Evolutionary conservation across 139 green algal genomes (phyloP).

Genomic region (Pseudopediastrum boryanum): DNA sequence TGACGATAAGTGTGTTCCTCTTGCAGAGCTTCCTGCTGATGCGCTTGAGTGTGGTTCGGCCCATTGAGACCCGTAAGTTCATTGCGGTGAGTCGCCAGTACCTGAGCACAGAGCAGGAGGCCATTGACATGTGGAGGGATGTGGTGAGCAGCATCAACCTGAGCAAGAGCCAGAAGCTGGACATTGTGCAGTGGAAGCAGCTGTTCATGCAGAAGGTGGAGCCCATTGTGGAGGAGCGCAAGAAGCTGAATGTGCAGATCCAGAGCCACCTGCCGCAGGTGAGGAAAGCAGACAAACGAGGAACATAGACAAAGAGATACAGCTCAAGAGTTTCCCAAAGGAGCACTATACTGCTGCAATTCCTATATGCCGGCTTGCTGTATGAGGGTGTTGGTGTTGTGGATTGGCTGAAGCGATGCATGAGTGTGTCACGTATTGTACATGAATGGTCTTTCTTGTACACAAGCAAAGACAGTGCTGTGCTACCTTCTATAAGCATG

Average conservation of each 20-base stretch:
- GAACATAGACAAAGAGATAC: too few relatives aligned
- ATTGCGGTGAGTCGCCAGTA: constrained; percentile 64
- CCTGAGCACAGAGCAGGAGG: constrained; percentile 62
- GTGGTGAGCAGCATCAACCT: constrained; percentile 62
- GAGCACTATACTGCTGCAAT: too few relatives aligned
- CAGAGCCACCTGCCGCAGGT: constrained; percentile 64
- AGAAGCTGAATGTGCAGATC: constrained; percentile 68
- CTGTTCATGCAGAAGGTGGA: constrained; percentile 67
- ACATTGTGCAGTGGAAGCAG: constrained; percentile 66
- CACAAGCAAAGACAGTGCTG: too few relatives aligned
- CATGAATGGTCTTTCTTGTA: too few relatives aligned
- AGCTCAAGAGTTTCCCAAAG: too few relatives aligned
- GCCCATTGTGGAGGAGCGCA: constrained; percentile 61
- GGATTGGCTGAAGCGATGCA: too few relatives aligned
- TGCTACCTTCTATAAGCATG: too few relatives aligned
- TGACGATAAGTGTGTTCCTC: too few relatives aligned
- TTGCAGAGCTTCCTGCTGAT: constrained; percentile 65
- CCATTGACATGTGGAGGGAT: constrained; percentile 65
- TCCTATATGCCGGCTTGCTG: too few relatives aligned
- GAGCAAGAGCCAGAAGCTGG: constrained; percentile 53
- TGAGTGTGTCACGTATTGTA: too few relatives aligned
- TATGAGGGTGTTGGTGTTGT: too few relatives aligned
- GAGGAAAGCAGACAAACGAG: too few relatives aligned
- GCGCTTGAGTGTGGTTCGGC: constrained; percentile 60
- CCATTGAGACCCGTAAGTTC: constrained; percentile 73